Percentiles rank a stretch among this genome's conserved stretches.
Conservation (phyloP, 352 stramenopile genomes). For the Globisporangium carolinianum region DNA sequence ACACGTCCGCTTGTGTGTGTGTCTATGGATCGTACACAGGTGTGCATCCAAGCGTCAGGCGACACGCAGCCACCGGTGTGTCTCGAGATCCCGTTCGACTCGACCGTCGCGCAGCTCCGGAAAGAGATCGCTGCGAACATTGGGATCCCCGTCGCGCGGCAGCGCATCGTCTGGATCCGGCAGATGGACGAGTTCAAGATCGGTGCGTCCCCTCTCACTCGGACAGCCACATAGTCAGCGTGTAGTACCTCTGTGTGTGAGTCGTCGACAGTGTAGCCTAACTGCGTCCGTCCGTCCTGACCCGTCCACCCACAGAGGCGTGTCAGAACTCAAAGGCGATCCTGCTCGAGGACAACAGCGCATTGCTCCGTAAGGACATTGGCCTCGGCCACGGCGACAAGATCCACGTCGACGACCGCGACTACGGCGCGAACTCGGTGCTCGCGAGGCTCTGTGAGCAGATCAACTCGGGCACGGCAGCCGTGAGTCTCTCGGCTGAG, state of each 20-base stretch:
- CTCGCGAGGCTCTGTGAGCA: conserved; percentile 75
- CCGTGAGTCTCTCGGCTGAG: conserved; percentile 80
- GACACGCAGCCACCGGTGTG: conserved; percentile 74
- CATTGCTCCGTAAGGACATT: conserved; percentile 73
- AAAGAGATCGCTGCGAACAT: conserved; percentile 79
- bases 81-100: conserved; percentile 76
- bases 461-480: conserved; percentile 79
- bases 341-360: conserved; percentile 59
- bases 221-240: too few relatives aligned
- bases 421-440: conserved; percentile 70
- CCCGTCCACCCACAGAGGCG: conserved; percentile 30
- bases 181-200: conserved; percentile 81
- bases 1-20: too few relatives aligned
- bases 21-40: conserved; percentile 16
- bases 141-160: conserved; percentile 70
- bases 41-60: conserved; percentile 79
- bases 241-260: too few relatives aligned
- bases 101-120: conserved; percentile 58
- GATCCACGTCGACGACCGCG: conserved; percentile 82
- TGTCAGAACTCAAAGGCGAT: conserved; percentile 59
- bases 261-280: neutral
- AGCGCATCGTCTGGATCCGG: conserved; percentile 87
- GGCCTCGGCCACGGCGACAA: conserved; percentile 84
- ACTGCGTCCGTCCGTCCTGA: neutral
- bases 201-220: conserved; percentile 24